These are phyloP conservation scores for Ballota nigra DNA, from an alignment of 257 asterid species.

Conservation along the genomic window DNA sequence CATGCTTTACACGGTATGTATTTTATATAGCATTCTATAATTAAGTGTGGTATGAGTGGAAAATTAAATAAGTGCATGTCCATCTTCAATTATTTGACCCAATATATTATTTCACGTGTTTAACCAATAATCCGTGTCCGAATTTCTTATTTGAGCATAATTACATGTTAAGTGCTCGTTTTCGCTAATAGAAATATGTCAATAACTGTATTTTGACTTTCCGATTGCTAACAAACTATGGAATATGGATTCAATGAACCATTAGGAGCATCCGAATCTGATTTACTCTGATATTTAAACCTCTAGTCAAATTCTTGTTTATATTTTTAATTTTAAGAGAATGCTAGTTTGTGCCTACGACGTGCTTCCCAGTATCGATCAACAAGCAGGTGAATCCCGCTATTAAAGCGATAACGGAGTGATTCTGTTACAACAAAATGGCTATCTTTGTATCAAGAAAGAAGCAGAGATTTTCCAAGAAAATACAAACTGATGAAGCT, in stretches of 20 bases:
- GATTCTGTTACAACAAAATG: slow-evolving; percentile 25
- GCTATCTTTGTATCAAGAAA: slow-evolving; percentile 38
- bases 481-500: slow-evolving; percentile 16
- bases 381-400: slow-evolving; percentile 11
- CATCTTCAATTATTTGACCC: no score
- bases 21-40: no score
- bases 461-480: slow-evolving; percentile 37
- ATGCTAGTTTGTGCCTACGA: not conserved
- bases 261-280: not conserved
- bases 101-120: no score
- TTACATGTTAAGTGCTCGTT: no score
- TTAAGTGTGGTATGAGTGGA: no score
- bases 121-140: no score
- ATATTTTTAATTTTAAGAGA: not conserved
- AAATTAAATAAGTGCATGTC: no score
- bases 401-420: slow-evolving; percentile 14
- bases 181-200: no score
- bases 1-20: no score
- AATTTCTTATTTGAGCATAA: no score
- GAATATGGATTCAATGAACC: slow-evolving; percentile 5
- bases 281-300: not conserved
- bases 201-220: no score
- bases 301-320: slow-evolving; percentile 13
- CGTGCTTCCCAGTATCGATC: slow-evolving; percentile 40
- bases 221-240: not conserved